Evolutionary conservation across 306 rosid species (phyloP).

Genomic region (Dryas drummondii): DNA sequence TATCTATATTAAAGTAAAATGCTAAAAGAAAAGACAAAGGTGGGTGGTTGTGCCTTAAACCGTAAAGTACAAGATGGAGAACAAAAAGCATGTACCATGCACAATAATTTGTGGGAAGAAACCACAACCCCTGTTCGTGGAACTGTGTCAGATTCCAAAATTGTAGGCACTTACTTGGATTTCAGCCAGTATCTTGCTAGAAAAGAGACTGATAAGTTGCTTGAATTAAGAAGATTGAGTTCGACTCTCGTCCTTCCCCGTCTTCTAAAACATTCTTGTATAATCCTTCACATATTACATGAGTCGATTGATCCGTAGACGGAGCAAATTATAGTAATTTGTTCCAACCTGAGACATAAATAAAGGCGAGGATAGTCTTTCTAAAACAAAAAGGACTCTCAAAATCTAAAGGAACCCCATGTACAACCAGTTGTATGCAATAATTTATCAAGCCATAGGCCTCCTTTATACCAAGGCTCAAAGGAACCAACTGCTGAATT

Average conservation of each 20-base stretch:
- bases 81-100: conserved; percentile 25
- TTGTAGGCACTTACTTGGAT: conserved; percentile 20
- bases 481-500: not conserved
- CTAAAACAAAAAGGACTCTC: too few species aligned
- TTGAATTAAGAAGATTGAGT: conserved; percentile 5
- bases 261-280: not conserved
- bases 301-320: too few species aligned
- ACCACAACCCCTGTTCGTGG: conserved; percentile 38
- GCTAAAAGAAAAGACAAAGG: conserved; percentile 21
- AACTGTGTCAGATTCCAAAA: conserved; percentile 36
- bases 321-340: too few species aligned
- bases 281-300: too few species aligned
- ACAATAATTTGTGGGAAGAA: conserved; percentile 34
- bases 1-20: not conserved
- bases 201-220: not conserved
- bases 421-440: not conserved
- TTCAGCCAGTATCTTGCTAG: conserved; percentile 5
- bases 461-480: not conserved
- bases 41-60: conserved; percentile 4
- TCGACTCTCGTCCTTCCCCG: not conserved
- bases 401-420: too few species aligned
- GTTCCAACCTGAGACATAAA: too few species aligned
- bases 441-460: not conserved
- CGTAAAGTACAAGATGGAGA: conserved; percentile 21
- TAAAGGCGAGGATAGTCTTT: too few species aligned